Base-by-base conservation (phyloP, 805 yeast species). In the Candida hungchunana region DNA sequence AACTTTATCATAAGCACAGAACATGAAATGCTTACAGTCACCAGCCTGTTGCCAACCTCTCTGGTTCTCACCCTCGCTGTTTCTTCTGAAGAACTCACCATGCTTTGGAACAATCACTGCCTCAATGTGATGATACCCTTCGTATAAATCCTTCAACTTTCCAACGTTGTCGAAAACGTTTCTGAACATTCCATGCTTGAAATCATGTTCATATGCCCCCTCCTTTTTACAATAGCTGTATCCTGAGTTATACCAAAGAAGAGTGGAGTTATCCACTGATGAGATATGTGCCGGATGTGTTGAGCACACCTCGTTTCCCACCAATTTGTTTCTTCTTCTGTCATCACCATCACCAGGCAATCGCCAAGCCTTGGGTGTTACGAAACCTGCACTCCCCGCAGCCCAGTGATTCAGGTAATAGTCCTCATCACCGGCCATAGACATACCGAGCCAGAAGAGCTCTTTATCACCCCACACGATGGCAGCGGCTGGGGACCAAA, bases 381-480 rank as follows among this genome's bases (percentile, higher is more conserved):
- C 55, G 63, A n/a, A 56, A 10, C 84, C 86, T 3, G 73, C 69
- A 15, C 79, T 63, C 3, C 77, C 83, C 1, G 82, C 82, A n/a
- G 71, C 63, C 45, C 64, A 55, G 6, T 56, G 38, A 47, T 77
- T 79, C 52, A 79, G 71, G 19, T 54, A 58, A 44, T 75, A 77
- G 15, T 59, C 53, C 39, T 74, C 77, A 50, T 76, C 74, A 10
- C 84, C 79, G 37, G 66, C 64, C 38, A 70, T 55, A 18, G 71
- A 67, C 55, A 75, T 62, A 3, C 79, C 80, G 15, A 79, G 51
- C 86, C 86, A 79, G 46, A 77, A 73, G 44, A 78, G 60, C 48
- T 79, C 86, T 43, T 79, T 78, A 44, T 79, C 85, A 14, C 85
- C 84, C 71, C 80, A 78, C 8, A 75, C 64, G 9, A 74, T 69